Evolutionary conservation across 108 stramenopile species (phyloP).

Genomic region (Pseudonitzschia delicatissima): DNA sequence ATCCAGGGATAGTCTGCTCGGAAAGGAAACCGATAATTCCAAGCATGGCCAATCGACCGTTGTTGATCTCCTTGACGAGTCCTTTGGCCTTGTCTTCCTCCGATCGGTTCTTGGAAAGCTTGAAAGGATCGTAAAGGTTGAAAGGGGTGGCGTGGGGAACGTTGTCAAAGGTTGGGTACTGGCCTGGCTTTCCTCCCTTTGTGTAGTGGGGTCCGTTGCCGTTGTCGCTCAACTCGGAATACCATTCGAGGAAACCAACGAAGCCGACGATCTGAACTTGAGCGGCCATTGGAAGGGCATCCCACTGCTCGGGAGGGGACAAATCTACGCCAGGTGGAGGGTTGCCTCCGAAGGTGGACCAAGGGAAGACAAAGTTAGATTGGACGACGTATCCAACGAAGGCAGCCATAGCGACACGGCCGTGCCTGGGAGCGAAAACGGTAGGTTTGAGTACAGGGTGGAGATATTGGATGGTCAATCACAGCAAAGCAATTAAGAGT

Average conservation of each 20-base stretch:
- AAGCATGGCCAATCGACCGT: slow-evolving; percentile 74
- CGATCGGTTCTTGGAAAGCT: slow-evolving; percentile 56
- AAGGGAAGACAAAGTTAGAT: slow-evolving; percentile 60
- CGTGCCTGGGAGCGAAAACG: slow-evolving; percentile 31
- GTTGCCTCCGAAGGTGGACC: slow-evolving; percentile 41
- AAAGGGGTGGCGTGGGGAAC: slow-evolving; percentile 74
- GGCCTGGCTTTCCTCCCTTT: slow-evolving; percentile 34
- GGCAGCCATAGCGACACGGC: slow-evolving; percentile 59
- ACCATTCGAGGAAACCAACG: slow-evolving; percentile 66
- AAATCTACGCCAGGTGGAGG: slow-evolving; percentile 29
- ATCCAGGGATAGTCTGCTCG: slow-evolving; percentile 65
- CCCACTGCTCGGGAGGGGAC: slow-evolving; percentile 60
- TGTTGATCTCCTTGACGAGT: slow-evolving; percentile 65
- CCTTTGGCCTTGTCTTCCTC: slow-evolving; percentile 55
- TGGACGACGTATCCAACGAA: slow-evolving; percentile 55
- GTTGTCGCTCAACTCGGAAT: slow-evolving; percentile 13
- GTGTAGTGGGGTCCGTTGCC: slow-evolving; percentile 23
- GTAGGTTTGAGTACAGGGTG: not conserved
- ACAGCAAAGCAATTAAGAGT: not conserved
- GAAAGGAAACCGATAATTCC: slow-evolving; percentile 77
- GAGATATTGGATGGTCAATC: too few species aligned
- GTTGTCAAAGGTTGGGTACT: slow-evolving; percentile 60
- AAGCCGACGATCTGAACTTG: slow-evolving; percentile 47
- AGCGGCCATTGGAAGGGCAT: slow-evolving; percentile 41
- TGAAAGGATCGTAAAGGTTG: slow-evolving; percentile 76